phyloP scores from a whole-genome alignment of 2,329 filamentous ascomycete species.

The Epicoccum sorghinum region DNA sequence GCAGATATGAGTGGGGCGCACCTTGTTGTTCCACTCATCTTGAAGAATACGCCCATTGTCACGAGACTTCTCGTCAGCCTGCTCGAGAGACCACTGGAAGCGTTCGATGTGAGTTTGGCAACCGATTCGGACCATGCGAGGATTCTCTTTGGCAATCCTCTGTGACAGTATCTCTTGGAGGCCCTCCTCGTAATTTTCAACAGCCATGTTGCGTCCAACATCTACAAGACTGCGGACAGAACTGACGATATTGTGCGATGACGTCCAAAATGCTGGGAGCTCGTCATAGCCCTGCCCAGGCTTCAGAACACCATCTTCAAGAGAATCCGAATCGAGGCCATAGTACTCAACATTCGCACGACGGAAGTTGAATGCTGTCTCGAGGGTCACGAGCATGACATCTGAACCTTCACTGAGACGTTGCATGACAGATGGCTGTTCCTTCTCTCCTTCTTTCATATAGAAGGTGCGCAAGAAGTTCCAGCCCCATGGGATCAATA shows the following conservation, averaged over 20 bases:
- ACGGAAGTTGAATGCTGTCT: slow-evolving; percentile 73
- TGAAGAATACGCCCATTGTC: slow-evolving; percentile 58
- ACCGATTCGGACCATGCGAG: slow-evolving; percentile 61
- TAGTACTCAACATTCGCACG: slow-evolving; percentile 72
- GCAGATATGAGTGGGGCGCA: slow-evolving; percentile 51
- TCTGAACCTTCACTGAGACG: slow-evolving; percentile 72
- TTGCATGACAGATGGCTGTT: slow-evolving; percentile 56
- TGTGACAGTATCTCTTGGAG: slow-evolving; percentile 46
- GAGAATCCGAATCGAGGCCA: slow-evolving; percentile 70
- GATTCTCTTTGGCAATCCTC: slow-evolving; percentile 54
- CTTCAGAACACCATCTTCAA: slow-evolving; percentile 56
- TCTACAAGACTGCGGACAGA: slow-evolving; percentile 48
- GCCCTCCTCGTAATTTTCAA: slow-evolving; percentile 48
- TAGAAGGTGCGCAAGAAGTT: slow-evolving; percentile 74
- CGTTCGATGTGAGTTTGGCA: slow-evolving; percentile 66
- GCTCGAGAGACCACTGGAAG: slow-evolving; percentile 62
- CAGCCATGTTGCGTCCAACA: slow-evolving; percentile 49
- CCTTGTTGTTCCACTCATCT: slow-evolving; percentile 46
- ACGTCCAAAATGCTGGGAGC: slow-evolving; percentile 86
- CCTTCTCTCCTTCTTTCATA: slow-evolving; percentile 67
- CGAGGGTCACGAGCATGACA: slow-evolving; percentile 69
- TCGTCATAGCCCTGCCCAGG: slow-evolving; percentile 65
- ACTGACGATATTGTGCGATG: slow-evolving; percentile 58
- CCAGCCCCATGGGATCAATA: slow-evolving; percentile 76
- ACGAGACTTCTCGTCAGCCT: slow-evolving; percentile 56